Evolutionary conservation across 805 yeast genomes (phyloP), one percentile per base, ranked within the genome.

Genomic region (Yamadazyma ubonensis): DNA sequence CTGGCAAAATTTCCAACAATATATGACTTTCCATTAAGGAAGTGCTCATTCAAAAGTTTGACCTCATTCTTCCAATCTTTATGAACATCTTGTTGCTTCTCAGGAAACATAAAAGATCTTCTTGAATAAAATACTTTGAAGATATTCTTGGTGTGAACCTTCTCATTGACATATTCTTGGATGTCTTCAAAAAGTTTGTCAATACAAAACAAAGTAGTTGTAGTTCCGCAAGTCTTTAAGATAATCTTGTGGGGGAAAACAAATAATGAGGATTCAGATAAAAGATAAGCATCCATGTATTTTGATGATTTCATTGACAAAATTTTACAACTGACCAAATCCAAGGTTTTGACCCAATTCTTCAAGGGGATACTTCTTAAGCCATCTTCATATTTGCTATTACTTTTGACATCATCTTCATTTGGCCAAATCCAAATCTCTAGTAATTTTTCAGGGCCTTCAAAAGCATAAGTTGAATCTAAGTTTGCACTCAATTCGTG

Each of bases 211-310:
- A 91, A 71, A 1, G 96, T 83, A 1, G 96, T 88, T 1, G 98
- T 91, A 3, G 97, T 90, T 6, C 99, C 99, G 60, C 99, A 91
- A 4, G 99, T 91, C 62, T 91, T 91, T 56, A 91, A 72, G 36
- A 91, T 80, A 46, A 93, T 53, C 59, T 86, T 88, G 63, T 89
- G 90, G 14, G 86, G 81, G 58, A 82, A 91, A 19, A 93, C 95
- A 63, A 91, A 90, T 55, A 93, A 66, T 12, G 96, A 86, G 33
- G 95, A 84, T 64, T 91, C 99, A 42, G 91, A 81, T 45, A 91
- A 73, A 43, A 91, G 73, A 54, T 86, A 91, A 3, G 96, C 89
- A 57, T 89, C 95, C 66, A 89, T 62, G 23, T 65, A 68, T 7
- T 65, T 53, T 3, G 88, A 75, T 3, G 86, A 76, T 39, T 83